Base-by-base conservation (phyloP, 768 basidiomycete species). In the Leccinellum albellum region DNA sequence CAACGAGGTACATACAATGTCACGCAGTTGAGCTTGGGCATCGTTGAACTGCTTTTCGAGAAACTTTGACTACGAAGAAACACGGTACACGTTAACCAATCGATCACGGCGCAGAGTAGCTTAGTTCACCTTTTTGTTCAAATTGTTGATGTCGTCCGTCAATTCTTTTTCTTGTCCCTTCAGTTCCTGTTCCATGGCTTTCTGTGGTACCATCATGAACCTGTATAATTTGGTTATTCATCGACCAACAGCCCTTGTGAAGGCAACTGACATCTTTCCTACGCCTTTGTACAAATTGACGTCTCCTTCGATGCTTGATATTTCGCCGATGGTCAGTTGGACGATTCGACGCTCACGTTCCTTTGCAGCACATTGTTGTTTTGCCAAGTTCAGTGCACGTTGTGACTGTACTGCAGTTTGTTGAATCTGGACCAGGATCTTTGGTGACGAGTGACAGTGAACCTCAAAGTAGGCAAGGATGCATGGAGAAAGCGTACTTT, bases 381-480 rank as follows among this genome's bases (percentile, higher is more conserved):
- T 76, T 37, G 91, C 82, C 53, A 90, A 56, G 61, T 82, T 84
- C 50, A 94, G 81, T 15, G 88, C 83, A 50, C 88, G 81, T 67
- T 94, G 91, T 5, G 94, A 93, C 67, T 88, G 85, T 21, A 94
- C 76, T 14, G 91, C 92, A 15, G 91, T 94, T 73, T 89, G 85
- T 74, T 97, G 94, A 56, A 97, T 95, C 78, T 96, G 94, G 44
- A 89, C 76, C 54, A 97, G 75, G 69, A 97, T 95, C 94, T 97
- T 73, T 53, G 40, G 61, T 29, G 42, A 49, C 45, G 29, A 29
- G 53, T 28, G 15, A 47, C 26, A 47, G 46, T 72, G 57, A 72
- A 66, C 59, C 33, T 48, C 47, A 45, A 49, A 4, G 37, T 45
- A 26, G 50, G 56, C n/a, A 13, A 23, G 44, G 23, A 5, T 47